These are phyloP conservation scores for Podochytrium sp. DNA, from an alignment of 192 early-diverging fungal genomes.

Conservation along the genomic window DNA sequence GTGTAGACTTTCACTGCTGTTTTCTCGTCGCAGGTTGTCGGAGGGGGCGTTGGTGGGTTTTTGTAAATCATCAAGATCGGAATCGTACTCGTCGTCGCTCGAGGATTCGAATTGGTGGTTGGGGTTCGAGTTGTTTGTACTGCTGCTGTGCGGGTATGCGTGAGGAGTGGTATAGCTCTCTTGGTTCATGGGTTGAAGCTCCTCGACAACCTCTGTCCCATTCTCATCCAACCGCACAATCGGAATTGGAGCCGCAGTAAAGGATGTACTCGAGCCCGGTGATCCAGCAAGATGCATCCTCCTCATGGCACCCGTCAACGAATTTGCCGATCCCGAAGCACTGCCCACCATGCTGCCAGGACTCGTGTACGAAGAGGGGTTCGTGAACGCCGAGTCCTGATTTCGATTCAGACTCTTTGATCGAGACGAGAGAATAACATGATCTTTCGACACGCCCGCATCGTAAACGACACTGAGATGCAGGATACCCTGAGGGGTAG, in stretches of 20 bases:
- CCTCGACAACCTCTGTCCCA: slow-evolving; percentile 2
- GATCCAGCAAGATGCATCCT: too few species aligned
- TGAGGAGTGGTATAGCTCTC: slow-evolving; percentile 1
- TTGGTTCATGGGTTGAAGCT: not conserved
- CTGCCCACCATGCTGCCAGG: too few species aligned
- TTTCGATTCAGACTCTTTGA: too few species aligned
- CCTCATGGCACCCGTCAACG: too few species aligned
- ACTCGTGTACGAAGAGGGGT: too few species aligned
- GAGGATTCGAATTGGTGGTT: too few species aligned
- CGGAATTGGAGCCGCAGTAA: slow-evolving; percentile 12
- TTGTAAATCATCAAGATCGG: too few species aligned
- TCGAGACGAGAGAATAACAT: too few species aligned
- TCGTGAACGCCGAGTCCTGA: too few species aligned
- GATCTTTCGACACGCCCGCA: slow-evolving; percentile 29
- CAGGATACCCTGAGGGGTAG: slow-evolving; percentile 26
- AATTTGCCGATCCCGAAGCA: too few species aligned
- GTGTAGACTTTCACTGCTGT: not conserved
- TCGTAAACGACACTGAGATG: slow-evolving; percentile 56
- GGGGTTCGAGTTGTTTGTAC: not conserved
- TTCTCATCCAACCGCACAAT: slow-evolving; percentile 18
- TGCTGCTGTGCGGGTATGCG: not conserved
- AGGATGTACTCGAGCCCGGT: too few species aligned
- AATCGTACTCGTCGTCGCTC: too few species aligned
- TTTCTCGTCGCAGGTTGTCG: not conserved
- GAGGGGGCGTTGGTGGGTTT: not conserved